Evolutionary conservation across 176 grass and related monocot genomes (phyloP).

Genomic region (bread wheat (Triticum aestivum)): DNA sequence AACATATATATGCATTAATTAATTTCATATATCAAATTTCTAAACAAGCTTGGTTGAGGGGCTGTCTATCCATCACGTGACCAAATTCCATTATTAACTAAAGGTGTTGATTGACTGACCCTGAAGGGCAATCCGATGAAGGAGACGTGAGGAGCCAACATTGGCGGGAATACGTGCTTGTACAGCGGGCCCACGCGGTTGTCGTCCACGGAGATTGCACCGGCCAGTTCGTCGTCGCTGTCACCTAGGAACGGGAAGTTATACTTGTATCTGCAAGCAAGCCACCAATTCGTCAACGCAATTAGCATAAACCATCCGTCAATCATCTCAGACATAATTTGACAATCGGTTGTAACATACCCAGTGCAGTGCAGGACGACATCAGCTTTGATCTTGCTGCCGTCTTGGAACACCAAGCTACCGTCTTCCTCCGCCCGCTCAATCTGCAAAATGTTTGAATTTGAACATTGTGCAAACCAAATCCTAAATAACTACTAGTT

Average conservation of each 20-base stretch:
- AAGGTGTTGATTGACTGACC: constrained; percentile 14
- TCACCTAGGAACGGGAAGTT: constrained; percentile 44
- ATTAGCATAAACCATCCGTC: too few relatives aligned
- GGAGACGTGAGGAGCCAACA: constrained; percentile 46
- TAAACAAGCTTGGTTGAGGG: too few relatives aligned
- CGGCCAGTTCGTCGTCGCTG: neutral
- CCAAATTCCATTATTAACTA: too few relatives aligned
- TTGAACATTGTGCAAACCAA: too few relatives aligned
- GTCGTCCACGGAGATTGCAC: constrained; percentile 38
- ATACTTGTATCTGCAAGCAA: constrained; percentile 47
- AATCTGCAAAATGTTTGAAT: constrained; percentile 29
- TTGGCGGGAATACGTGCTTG: constrained; percentile 67
- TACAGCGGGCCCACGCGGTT: constrained; percentile 61
- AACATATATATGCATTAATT: too few relatives aligned
- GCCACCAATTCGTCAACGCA: too few relatives aligned
- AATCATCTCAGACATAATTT: too few relatives aligned
- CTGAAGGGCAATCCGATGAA: constrained; percentile 66
- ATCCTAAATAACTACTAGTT: too few relatives aligned
- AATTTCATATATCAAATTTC: too few relatives aligned
- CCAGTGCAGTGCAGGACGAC: constrained; percentile 62
- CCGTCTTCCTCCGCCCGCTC: constrained; percentile 40
- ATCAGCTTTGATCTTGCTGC: constrained; percentile 42
- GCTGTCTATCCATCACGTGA: too few relatives aligned
- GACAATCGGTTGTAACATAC: neutral
- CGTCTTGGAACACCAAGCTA: constrained; percentile 47